Conservation (phyloP, 257 asterid species). For the Euphrasia confusa region DNA sequence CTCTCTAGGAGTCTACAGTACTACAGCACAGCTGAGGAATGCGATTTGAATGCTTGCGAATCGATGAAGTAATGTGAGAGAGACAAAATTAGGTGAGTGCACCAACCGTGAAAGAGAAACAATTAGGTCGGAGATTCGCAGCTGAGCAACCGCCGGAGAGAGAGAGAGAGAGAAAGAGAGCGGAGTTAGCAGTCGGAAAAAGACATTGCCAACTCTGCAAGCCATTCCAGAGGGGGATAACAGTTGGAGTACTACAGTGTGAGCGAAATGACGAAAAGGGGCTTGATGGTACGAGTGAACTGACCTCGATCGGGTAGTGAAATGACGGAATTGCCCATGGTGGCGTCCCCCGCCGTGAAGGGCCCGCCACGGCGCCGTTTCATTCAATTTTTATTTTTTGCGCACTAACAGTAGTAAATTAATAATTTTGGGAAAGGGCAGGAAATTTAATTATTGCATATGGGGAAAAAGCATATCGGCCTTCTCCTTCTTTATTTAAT, state of each 20-base stretch:
- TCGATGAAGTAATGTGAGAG: slow-evolving; percentile 31
- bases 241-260: slow-evolving; percentile 12
- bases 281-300: slow-evolving; percentile 1
- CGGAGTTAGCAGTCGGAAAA: slow-evolving; percentile 25
- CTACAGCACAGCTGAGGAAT: slow-evolving; percentile 18
- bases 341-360: slow-evolving; percentile 31
- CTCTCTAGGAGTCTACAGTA: slow-evolving; percentile 14
- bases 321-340: slow-evolving; percentile 26
- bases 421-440: background rate
- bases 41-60: slow-evolving; percentile 30
- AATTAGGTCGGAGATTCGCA: slow-evolving; percentile 44
- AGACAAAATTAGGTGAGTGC: slow-evolving; percentile 3
- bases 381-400: background rate
- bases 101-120: slow-evolving; percentile 18
- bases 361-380: slow-evolving; percentile 35
- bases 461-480: slow-evolving; percentile 1
- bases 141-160: slow-evolving; percentile 42
- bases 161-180: slow-evolving; percentile 29
- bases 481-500: background rate
- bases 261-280: slow-evolving; percentile 34
- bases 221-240: slow-evolving; percentile 49
- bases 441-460: slow-evolving; percentile 2
- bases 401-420: background rate
- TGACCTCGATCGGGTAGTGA: background rate
- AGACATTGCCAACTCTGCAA: slow-evolving; percentile 79